Base-by-base conservation (phyloP, 306 rosid species). In the Cucurbita maxima region DNA sequence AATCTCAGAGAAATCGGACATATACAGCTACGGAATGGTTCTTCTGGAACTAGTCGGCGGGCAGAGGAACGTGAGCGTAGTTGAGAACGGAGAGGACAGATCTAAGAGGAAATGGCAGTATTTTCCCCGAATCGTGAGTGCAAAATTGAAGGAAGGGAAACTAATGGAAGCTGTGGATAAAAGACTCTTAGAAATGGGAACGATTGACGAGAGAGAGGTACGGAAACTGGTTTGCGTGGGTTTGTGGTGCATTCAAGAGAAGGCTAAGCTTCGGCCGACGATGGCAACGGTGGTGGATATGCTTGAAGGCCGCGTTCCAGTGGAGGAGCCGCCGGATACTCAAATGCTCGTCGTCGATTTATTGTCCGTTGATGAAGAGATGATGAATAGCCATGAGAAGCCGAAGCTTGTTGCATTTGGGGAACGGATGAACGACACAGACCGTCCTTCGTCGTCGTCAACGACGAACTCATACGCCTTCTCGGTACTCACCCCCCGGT, bases 11-110 rank as follows among this genome's bases (percentile, higher is more conserved):
- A 94, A 94, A 60, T 77, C 92, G 0, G 98, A 94, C 54, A 52
- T 86, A 1, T 94, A 90, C 22, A 94, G 97, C 55, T 94, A 83
- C 50, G 98, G 98, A 9, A 94, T 94, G 97, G 98, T 94, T n/a
- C 77, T 94, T 9, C 57, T 94, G 19, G 98, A 94, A 81, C 82
- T 90, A 38, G 71, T 94, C 10, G 98, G 98, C 45, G 97, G 98
- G 13, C 81, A 82, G n/a, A 84, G 96, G 20, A 94, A 87, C 62
- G 84, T 89, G 34, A 76, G 74, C 3, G 78, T 75, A 48, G 71
- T 84, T 0, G 86, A 85, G 22, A 82, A 80, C 40, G 83, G 80
- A 0, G 77, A 45, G 0, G 79, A 83, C 37, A 81, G 22, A 71
- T 47, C 80, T 1, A 78, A 76, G 11, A 83, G 73, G 61, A 94